Evolutionary conservation across 2,329 filamentous ascomycete genomes (phyloP), one percentile per base, ranked within the genome.

Genomic region (Xylariaceae sp.): DNA sequence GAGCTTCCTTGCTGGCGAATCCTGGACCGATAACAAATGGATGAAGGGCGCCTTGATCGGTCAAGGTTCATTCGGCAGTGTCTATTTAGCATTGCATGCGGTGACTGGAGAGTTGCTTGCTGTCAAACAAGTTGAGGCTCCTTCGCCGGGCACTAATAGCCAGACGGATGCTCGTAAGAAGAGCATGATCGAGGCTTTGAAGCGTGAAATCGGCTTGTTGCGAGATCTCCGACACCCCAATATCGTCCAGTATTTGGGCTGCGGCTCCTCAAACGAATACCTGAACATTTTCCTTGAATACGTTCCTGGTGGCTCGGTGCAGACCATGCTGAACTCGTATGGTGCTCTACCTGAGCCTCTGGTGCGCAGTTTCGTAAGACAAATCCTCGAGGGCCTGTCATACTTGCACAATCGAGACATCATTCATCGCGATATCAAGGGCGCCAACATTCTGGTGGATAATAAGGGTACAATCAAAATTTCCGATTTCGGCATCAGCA

Each of bases 231-330:
- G 95, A 70, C 94, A 99, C 71, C 86, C 90, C 58, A 97, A 99
- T 73, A 97, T 99, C 72, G 94, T 99, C 73, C 94, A 97, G 73
- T 99, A 99, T 72, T 86, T 99, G 6, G 94, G 94, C 61, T 97
- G 92, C 67, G 93, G 92, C 70, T 93, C 91, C 7, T 94, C 96
- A 63, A 86, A 90, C 15, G 88, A 92, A 57, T 88, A 93, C 73
- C 86, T 99, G 69, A 99, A 99, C 78, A 99, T 99, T 88, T 99
- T 99, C 86, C 86, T 99, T 71, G 94, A 99, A 76, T 99, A 99
- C 73, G 94, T 99, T 37, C 90, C 94, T 13, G 94, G 94, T 75
- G 94, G 94, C 51, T 97, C 93, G 10, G 95, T 99, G 30, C 94
- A 96, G 66, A 96, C 91, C 8, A 97, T 99, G 92, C 87, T 99